These are phyloP conservation scores for Kalmusia sp. DNA, from an alignment of 2,329 filamentous ascomycete species.

Conservation along the genomic window DNA sequence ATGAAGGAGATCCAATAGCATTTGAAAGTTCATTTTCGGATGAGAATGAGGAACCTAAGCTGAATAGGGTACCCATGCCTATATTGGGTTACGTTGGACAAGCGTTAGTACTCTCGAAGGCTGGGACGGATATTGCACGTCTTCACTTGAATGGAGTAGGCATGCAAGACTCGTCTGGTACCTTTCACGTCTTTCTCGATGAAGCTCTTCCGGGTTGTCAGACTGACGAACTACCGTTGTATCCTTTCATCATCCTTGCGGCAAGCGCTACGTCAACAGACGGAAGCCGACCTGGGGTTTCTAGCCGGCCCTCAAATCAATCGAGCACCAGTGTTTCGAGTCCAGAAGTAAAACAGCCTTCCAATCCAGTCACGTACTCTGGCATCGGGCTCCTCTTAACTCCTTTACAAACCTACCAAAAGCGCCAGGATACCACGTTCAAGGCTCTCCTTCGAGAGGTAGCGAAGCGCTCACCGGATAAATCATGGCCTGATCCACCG, in stretches of 20 bases:
- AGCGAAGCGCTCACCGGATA: background rate
- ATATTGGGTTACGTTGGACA: background rate
- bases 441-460: background rate
- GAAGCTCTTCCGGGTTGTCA: background rate
- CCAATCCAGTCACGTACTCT: background rate
- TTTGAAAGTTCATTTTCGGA: conserved; percentile 2
- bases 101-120: background rate
- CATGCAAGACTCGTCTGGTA: background rate
- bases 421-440: background rate
- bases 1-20: conserved; percentile 10
- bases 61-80: background rate
- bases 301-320: no score
- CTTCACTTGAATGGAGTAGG: background rate
- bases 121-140: background rate
- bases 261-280: background rate
- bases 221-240: background rate
- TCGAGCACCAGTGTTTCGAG: no score
- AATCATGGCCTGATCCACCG: conserved; percentile 1
- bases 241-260: background rate
- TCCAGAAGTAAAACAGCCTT: no score
- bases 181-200: background rate
- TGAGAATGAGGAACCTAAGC: background rate
- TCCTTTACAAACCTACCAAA: background rate
- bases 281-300: background rate
- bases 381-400: background rate